Percentiles rank a stretch among this genome's conserved stretches.
Conservation (phyloP, 2,329 filamentous ascomycete species). For the Penicillium sp. region DNA sequence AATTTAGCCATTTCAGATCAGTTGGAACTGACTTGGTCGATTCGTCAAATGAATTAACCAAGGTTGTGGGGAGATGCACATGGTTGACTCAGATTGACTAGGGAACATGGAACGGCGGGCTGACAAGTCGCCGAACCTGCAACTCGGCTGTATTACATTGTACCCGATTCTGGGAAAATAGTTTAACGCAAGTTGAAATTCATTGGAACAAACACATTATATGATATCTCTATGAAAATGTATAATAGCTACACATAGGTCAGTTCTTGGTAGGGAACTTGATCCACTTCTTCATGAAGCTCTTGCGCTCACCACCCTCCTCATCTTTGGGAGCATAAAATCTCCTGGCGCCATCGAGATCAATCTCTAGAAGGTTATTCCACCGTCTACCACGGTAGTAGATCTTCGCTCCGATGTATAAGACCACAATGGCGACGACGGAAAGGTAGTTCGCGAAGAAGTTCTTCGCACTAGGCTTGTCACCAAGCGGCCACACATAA, state of each 20-base stretch:
- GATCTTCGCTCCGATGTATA: constrained; percentile 43
- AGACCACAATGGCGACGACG: constrained; percentile 43
- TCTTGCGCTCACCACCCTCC: background rate
- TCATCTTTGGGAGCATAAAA: background rate
- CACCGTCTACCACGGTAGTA: constrained; percentile 42
- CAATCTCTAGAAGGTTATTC: constrained; percentile 34
- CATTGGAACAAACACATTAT: too few relatives aligned
- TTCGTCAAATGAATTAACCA: background rate
- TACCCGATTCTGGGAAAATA: background rate
- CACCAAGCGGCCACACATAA: constrained; percentile 49
- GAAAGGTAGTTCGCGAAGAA: constrained; percentile 53
- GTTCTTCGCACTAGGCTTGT: constrained; percentile 32
- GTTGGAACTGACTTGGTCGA: background rate
- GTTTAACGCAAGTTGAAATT: background rate
- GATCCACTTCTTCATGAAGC: constrained; percentile 2
- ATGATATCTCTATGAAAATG: background rate
- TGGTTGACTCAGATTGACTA: background rate
- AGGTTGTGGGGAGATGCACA: background rate
- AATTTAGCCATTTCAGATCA: constrained; percentile 10
- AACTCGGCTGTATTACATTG: background rate
- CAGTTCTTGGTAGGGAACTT: background rate
- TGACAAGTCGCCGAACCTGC: background rate
- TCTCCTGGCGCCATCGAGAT: constrained; percentile 31
- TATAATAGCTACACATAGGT: background rate
- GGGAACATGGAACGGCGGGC: background rate